Conservation (phyloP, 441 rosid species). For the Gossypium davidsonii region DNA sequence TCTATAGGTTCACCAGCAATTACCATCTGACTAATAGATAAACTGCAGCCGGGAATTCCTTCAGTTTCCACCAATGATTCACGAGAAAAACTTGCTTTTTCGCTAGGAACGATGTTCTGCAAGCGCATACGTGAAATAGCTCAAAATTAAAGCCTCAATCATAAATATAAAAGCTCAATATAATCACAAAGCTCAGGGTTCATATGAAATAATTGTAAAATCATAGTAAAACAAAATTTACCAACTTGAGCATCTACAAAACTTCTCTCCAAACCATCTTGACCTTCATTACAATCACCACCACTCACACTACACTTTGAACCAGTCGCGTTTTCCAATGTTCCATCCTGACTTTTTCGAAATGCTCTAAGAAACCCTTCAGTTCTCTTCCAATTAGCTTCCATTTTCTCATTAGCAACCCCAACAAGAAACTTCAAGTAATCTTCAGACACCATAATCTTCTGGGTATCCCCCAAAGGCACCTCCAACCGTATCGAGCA, state of each 20-base stretch:
- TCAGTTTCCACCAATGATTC: slow-evolving; percentile 69
- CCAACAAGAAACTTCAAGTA: slow-evolving; percentile 66
- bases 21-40: slow-evolving; percentile 35
- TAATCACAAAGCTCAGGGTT: background rate
- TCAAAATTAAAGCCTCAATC: background rate
- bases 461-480: slow-evolving; percentile 54
- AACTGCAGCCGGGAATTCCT: slow-evolving; percentile 29
- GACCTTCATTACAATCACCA: slow-evolving; percentile 14
- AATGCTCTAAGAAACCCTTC: slow-evolving; percentile 52
- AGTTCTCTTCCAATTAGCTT: slow-evolving; percentile 63
- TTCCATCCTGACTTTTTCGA: slow-evolving; percentile 19
- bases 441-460: slow-evolving; percentile 50
- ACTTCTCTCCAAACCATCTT: slow-evolving; percentile 20
- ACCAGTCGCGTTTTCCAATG: slow-evolving; percentile 13
- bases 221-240: slow-evolving; percentile 15
- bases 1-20: slow-evolving; percentile 59
- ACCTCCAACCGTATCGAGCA: slow-evolving; percentile 87
- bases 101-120: slow-evolving; percentile 60
- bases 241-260: slow-evolving; percentile 29
- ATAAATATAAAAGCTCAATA: background rate
- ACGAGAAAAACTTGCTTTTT: slow-evolving; percentile 65
- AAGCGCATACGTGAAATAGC: slow-evolving; percentile 29
- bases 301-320: slow-evolving; percentile 4
- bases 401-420: slow-evolving; percentile 85
- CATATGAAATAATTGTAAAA: background rate